Percentiles rank a stretch among this genome's conserved stretches.
Evolutionary conservation across 495 filamentous ascomycete species (phyloP).

Genomic region (Aspergillus heteromorphus): DNA sequence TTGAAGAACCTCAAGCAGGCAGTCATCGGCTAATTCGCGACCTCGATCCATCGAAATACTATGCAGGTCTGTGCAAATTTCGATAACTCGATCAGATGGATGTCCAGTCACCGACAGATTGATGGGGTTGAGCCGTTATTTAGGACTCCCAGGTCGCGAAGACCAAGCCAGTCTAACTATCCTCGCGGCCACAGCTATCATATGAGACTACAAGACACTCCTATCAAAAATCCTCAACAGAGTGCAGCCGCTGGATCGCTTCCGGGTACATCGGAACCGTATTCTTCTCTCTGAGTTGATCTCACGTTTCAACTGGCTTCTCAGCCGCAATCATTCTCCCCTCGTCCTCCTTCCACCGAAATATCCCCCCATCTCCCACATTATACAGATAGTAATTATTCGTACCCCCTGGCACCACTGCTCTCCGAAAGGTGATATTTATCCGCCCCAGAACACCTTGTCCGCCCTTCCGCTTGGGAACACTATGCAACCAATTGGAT

Average conservation of each 20-base stretch:
- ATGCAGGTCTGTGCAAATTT: too few relatives aligned
- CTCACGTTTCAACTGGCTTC: background rate
- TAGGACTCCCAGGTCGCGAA: slow-evolving; percentile 26
- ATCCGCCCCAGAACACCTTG: slow-evolving; percentile 56
- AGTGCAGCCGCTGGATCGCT: slow-evolving; percentile 10
- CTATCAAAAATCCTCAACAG: slow-evolving; percentile 18
- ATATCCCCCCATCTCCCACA: slow-evolving; percentile 59
- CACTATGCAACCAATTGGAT: slow-evolving; percentile 63
- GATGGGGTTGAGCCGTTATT: slow-evolving; percentile 20
- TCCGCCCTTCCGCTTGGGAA: slow-evolving; percentile 63
- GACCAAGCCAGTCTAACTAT: slow-evolving; percentile 26
- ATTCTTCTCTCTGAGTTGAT: slow-evolving; percentile 1
- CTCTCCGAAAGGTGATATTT: slow-evolving; percentile 69
- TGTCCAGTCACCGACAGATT: too few relatives aligned
- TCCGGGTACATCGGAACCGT: slow-evolving; percentile 17
- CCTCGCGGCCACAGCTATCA: slow-evolving; percentile 21
- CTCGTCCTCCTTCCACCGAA: slow-evolving; percentile 51
- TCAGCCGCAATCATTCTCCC: slow-evolving; percentile 46
- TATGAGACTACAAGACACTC: slow-evolving; percentile 22
- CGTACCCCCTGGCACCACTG: slow-evolving; percentile 57
- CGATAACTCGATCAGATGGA: too few relatives aligned
- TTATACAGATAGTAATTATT: slow-evolving; percentile 75
- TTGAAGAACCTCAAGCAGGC: too few relatives aligned
- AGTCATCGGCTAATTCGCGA: too few relatives aligned
- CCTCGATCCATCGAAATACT: too few relatives aligned